Evolutionary conservation across 192 early-diverging fungal species (phyloP), one percentile per base, ranked within the genome.

Genomic region (Rhizophagus prolifer): DNA sequence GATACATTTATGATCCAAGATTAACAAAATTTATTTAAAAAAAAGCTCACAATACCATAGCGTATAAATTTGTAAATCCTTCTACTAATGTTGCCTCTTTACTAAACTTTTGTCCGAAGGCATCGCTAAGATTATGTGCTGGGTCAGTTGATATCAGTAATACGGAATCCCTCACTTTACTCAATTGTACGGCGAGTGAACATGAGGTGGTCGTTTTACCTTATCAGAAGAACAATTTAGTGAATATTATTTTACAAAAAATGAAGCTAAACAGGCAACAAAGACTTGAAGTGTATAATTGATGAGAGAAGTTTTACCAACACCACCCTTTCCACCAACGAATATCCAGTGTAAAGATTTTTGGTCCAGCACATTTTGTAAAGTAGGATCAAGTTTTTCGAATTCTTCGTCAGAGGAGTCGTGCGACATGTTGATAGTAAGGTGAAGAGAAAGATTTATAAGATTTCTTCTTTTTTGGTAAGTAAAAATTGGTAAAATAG

Each of bases 301-400:
- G 41, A 36, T 4, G 19, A 72, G 26, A 30, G 41, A 58, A 69
- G 44, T 23, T 75, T 94, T 97, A 84, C 97, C 97, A 70, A 99
- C 97, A 82, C 97, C 97, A 69, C 97, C 97, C 84, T 99, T 99
- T 76, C 98, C 98, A 78, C 98, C 98, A 64, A 98, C 95, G 88
- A 99, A 99, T 76, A 99, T 95, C 97, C 97, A 99, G 66, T 95
- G 92, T 34, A 99, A 88, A 36, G 95, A 96, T 44, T 91, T 88
- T 84, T 99, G 98, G 84, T 98, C 98, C 50, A 99, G 84, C 58
- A 99, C 92, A 82, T 99, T 99, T 84, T 96, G 91, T 41, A 99
- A 90, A 8, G 95, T 90, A 58, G 94, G 93, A 28, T 95, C 92
- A 70, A 92, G 87, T 28, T 87, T 87, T 76, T 91, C 86, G 74